Evolutionary conservation across 805 yeast species (phyloP).

Genomic region (Starmera pachycereana): DNA sequence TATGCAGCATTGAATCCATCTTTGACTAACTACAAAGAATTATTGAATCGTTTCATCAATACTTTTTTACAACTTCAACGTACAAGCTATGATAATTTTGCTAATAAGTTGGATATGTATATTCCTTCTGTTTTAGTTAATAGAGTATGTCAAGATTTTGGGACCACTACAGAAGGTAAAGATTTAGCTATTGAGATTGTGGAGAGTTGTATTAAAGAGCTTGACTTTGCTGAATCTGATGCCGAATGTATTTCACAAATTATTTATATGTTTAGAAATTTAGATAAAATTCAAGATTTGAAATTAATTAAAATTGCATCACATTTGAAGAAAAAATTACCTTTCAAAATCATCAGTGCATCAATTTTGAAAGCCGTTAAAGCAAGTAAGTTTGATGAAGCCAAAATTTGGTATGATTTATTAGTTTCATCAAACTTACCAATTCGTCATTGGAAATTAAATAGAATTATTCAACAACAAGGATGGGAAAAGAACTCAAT

Average conservation of each 20-base stretch:
- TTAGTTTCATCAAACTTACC: constrained; percentile 1
- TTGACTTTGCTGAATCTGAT: background rate
- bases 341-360: constrained; percentile 3
- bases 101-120: background rate
- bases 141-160: background rate
- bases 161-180: background rate
- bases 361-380: constrained; percentile 3
- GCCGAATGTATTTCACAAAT: background rate
- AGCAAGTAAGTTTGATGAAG: constrained; percentile 1
- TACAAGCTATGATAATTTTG: background rate
- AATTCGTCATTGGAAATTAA: constrained; percentile 5
- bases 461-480: constrained; percentile 1
- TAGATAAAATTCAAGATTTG: background rate
- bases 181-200: background rate
- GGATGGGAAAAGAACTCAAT: constrained; percentile 4
- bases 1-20: background rate
- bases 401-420: constrained; percentile 6
- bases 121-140: background rate
- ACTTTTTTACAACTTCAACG: too few relatives aligned
- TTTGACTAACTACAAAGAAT: too few relatives aligned
- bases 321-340: constrained; percentile 1
- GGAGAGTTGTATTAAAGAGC: background rate
- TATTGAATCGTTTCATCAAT: too few relatives aligned
- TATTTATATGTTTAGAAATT: background rate
- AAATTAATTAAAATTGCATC: constrained; percentile 2